Percentiles rank a stretch among this genome's conserved stretches.
Evolutionary conservation across 2,329 filamentous ascomycete species (phyloP).

Genomic region (Penicillium corylophilum): DNA sequence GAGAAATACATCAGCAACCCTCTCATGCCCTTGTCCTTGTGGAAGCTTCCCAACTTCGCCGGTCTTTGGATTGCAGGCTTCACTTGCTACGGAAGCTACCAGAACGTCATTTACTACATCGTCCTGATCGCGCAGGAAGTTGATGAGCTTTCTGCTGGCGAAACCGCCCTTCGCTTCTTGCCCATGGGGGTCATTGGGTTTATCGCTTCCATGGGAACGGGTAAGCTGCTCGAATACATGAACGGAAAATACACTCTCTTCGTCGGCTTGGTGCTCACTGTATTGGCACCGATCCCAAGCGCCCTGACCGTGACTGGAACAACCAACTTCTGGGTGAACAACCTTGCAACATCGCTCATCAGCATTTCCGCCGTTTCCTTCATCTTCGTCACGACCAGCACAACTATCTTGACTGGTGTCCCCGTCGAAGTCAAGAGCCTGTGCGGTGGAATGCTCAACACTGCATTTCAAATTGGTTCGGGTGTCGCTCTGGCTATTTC

Average conservation of each 20-base stretch:
- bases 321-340: conserved; percentile 37
- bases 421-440: conserved; percentile 44
- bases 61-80: conserved; percentile 48
- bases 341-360: conserved; percentile 41
- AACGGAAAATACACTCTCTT: conserved; percentile 41
- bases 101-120: conserved; percentile 46
- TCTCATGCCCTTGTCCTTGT: conserved; percentile 48
- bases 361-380: conserved; percentile 43
- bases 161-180: conserved; percentile 43
- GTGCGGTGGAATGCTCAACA: conserved; percentile 46
- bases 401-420: conserved; percentile 41
- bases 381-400: conserved; percentile 46
- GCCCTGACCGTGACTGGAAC: conserved; percentile 24
- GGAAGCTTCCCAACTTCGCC: conserved; percentile 49
- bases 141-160: conserved; percentile 38
- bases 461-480: conserved; percentile 46
- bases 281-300: conserved; percentile 40
- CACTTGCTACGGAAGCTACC: conserved; percentile 45
- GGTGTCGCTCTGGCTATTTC: conserved; percentile 44
- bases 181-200: conserved; percentile 45
- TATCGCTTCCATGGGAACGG: conserved; percentile 36
- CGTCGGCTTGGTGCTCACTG: conserved; percentile 35
- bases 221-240: conserved; percentile 38
- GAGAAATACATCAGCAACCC: conserved; percentile 48
- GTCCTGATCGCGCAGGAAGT: conserved; percentile 44